Base-by-base conservation (phyloP, 345 rosid species). In the Dipteronia sinensis region DNA sequence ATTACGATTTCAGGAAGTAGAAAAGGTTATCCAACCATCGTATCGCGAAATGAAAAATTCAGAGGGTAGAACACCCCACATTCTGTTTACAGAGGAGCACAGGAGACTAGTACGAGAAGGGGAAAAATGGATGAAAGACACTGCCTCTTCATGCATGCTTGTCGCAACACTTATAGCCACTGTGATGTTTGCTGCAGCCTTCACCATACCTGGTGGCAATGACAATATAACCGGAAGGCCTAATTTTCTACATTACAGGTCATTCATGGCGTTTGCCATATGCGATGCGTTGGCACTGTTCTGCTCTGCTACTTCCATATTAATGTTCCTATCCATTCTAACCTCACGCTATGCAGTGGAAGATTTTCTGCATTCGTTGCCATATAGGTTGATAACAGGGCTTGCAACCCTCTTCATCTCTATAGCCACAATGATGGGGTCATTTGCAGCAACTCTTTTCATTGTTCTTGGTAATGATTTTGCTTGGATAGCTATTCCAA, bases 111-210 rank as follows among this genome's bases (percentile, higher is more conserved):
- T 65, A 15, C 70, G 74, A 31, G 77, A 74, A 34, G 83, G 83
- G 7, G 80, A 80, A 74, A 65, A 80, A 11, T 86, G 88, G 91
- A 86, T 88, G 89, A 85, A 85, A 56, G 73, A 53, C 76, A 82
- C 87, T 0, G 85, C 90, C 6, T 72, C 85, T 13, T 83, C 91
- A 0, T 83, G 87, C 59, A 83, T 83, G 80, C 73, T 88, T 0
- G 88, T 85, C 0, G 89, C 88, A 0, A 80, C 87, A 0, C 85
- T 88, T 40, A 83, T 87, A 22, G 83, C 88, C 31, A 86, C 88
- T 3, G 85, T 88, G 38, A 83, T 85, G 72, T 88, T 85, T 46
- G 84, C 86, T 5, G 82, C 88, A 0, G 80, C 82, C 58, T 86
- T 88, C 73, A 86, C 83, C 0, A 82, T 82, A 1, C 90, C 88